A percentile compares a stretch with the other conserved stretches of the same genome.
phyloP scores from a whole-genome alignment of 2,329 filamentous ascomycete genomes.

The Beauveria sp. region DNA sequence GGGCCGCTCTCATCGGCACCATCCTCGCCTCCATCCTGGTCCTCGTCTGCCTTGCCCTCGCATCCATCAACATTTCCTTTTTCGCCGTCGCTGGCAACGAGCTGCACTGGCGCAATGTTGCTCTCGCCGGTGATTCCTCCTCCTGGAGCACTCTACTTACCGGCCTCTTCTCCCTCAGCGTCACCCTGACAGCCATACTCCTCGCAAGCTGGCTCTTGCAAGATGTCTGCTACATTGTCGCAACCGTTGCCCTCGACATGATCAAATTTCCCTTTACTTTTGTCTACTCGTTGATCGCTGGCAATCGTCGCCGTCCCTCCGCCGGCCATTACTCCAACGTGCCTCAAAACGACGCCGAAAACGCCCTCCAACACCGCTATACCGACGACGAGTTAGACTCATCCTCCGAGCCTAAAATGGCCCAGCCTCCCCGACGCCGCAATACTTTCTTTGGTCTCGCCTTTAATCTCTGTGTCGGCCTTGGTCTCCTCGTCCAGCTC shows the following conservation, averaged over 20 bases:
- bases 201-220: conserved; percentile 21
- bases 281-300: conserved; percentile 6
- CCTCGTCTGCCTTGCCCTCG: conserved; percentile 14
- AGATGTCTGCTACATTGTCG: conserved; percentile 14
- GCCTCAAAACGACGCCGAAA: conserved; percentile 20
- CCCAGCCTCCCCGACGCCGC: neutral
- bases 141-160: conserved; percentile 24
- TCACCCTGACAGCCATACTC: conserved; percentile 15
- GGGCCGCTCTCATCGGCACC: neutral
- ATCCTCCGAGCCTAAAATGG: neutral
- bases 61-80: conserved; percentile 20
- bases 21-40: neutral
- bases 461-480: conserved; percentile 13
- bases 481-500: conserved; percentile 16
- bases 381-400: conserved; percentile 11
- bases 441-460: neutral
- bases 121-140: conserved; percentile 23
- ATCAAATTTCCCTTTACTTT: conserved; percentile 18
- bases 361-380: conserved; percentile 1
- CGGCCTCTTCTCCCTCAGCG: conserved; percentile 21
- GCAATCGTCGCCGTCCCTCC: neutral
- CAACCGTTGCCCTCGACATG: conserved; percentile 19
- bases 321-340: conserved; percentile 16
- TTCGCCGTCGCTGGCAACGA: conserved; percentile 24
- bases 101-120: conserved; percentile 28